These are phyloP conservation scores for Eimeria necatrix DNA, from an alignment of 169 alveolate species.

Conservation along the genomic window DNA sequence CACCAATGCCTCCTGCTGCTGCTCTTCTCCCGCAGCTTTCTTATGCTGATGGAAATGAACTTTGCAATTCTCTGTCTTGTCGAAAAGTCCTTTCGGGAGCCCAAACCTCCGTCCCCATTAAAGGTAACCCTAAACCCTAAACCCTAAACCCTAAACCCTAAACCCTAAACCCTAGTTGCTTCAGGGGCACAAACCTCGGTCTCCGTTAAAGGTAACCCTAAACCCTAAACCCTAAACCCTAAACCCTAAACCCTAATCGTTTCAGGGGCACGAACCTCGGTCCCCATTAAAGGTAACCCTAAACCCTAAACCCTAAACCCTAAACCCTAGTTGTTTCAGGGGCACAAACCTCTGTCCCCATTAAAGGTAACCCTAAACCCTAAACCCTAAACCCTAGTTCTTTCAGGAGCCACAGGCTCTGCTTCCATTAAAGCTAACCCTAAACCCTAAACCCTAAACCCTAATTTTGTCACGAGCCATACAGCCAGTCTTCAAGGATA, in stretches of 20 bases:
- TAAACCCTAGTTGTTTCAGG: no score
- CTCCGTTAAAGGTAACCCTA: no score
- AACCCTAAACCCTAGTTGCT: slow-evolving; percentile 37
- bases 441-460: background rate
- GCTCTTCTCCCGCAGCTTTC: background rate
- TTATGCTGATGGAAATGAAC: slow-evolving; percentile 20
- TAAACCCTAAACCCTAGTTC: slow-evolving; percentile 20
- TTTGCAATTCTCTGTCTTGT: slow-evolving; percentile 30
- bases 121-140: slow-evolving; percentile 40
- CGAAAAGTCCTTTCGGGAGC: slow-evolving; percentile 21
- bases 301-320: slow-evolving; percentile 36
- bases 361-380: background rate
- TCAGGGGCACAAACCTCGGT: no score
- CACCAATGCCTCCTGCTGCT: background rate
- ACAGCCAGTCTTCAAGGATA: no score
- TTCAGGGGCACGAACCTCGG: background rate
- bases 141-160: slow-evolving; percentile 27
- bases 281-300: no score
- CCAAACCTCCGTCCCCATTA: background rate
- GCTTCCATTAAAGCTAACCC: background rate
- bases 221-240: slow-evolving; percentile 58
- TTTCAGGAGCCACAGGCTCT: background rate
- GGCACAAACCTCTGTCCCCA: background rate
- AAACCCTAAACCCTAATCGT: slow-evolving; percentile 6
- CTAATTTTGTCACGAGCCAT: background rate